phyloP scores from a whole-genome alignment of 495 filamentous ascomycete genomes.

The Talaromyces trachyspermus region DNA sequence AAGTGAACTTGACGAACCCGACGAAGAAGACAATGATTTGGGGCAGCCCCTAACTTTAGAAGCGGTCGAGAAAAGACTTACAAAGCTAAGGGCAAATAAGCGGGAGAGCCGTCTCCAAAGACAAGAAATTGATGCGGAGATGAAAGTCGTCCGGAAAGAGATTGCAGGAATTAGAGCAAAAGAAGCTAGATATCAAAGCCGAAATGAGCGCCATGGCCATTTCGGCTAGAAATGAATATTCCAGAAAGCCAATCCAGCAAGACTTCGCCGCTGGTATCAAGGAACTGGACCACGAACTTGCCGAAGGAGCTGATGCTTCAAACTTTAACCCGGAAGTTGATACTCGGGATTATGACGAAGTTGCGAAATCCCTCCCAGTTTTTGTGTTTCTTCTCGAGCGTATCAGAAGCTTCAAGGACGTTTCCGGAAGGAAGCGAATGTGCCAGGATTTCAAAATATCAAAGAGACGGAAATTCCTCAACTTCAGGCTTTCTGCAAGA shows the following conservation, averaged over 20 bases:
- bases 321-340: constrained; percentile 38
- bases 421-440: constrained; percentile 36
- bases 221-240: constrained; percentile 45
- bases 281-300: constrained; percentile 45
- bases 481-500: constrained; percentile 48
- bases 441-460: constrained; percentile 37
- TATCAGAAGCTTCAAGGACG: constrained; percentile 55
- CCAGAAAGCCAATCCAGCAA: constrained; percentile 40
- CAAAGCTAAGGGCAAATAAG: constrained; percentile 27
- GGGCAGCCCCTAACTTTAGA: constrained; percentile 24
- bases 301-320: constrained; percentile 34
- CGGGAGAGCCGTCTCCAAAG: constrained; percentile 27
- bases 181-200: constrained; percentile 24
- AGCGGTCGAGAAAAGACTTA: constrained; percentile 26
- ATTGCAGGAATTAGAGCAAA: constrained; percentile 21
- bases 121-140: constrained; percentile 20
- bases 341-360: constrained; percentile 46
- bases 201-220: constrained; percentile 44
- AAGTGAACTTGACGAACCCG: constrained; percentile 4
- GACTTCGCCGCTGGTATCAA: constrained; percentile 52
- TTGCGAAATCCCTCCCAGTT: constrained; percentile 50
- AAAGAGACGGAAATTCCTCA: constrained; percentile 51
- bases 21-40: constrained; percentile 10
- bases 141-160: constrained; percentile 18
- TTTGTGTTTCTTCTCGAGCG: constrained; percentile 51